Base-by-base conservation (phyloP, 805 yeast genomes). In the Grigorovia yakushimaensis region DNA sequence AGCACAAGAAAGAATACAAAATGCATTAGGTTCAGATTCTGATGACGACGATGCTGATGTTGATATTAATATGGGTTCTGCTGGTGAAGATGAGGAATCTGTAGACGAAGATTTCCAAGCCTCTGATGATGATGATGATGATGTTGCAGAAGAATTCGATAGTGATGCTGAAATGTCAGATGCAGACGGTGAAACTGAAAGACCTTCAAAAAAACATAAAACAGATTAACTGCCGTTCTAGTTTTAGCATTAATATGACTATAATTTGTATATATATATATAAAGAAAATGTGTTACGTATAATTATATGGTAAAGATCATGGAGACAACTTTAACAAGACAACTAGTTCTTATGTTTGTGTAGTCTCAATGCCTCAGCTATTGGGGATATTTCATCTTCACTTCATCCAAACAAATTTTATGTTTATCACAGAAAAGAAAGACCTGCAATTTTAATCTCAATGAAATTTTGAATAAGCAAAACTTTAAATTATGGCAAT, bases 41-140 rank as follows among this genome's bases (percentile, higher is more conserved):
- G 77, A 69, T 23, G 74, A 65, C 48, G 86, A 73, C 56, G 73
- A 67, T 42, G 37, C n/a, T 15, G 37, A 33, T 33, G 37, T 33
- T 11, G 79, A 72, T 51, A 47, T 64, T 19, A 60, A 63, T 42
- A 70, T 77, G 73, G 79, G 82, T 5, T 76, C 77, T 11, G 84
- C 93, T 52, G 95, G 91, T 2, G 95, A 81, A 48, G 94, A 84
- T 50, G 84, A 79, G 47, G 95, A 85, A 58, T 79, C 84, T 49
- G 75, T 68, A 23, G 98, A 88, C 68, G 96, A 83, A 62, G 98
- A 91, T 65, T 91, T 89, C 71, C 73, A 81, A 3, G 67, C 55
- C 8, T 58, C 65, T 42, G 60, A 66, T 21, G 75, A 68, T 15
- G 87, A 77, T 39, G 77, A 80, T 37, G 50, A 49, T 21, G 95